phyloP scores from a whole-genome alignment of 2,329 filamentous ascomycete genomes.

The Sporothrix variecibatus region DNA sequence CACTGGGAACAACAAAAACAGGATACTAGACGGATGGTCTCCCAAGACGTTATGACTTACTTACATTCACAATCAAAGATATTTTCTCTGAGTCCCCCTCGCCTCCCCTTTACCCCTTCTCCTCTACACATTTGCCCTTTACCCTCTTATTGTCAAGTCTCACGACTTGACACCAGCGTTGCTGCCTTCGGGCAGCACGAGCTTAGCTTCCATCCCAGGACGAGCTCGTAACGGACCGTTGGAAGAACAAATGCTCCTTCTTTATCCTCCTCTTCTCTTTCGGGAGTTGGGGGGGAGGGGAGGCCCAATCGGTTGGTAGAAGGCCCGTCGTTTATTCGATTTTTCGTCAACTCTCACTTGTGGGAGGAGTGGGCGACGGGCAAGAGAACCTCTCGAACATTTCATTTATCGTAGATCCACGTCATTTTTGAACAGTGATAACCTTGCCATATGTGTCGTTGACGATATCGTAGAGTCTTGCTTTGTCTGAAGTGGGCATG shows the following conservation, averaged over 20 bases:
- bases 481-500: neutral
- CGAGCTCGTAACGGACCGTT: conserved; percentile 81
- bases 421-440: neutral
- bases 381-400: conserved; percentile 47
- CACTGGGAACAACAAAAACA: neutral
- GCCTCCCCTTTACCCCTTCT: neutral
- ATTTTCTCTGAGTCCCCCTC: conserved; percentile 2
- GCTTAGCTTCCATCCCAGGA: conserved; percentile 66
- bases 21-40: conserved; percentile 8
- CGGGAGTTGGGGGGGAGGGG: neutral
- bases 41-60: conserved; percentile 12
- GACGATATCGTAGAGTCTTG: neutral
- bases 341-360: conserved; percentile 34
- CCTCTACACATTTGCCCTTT: neutral
- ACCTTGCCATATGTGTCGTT: neutral
- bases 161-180: conserved; percentile 58
- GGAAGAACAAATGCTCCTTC: conserved; percentile 57
- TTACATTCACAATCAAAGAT: conserved; percentile 24
- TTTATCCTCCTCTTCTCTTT: neutral
- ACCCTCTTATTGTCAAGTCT: neutral
- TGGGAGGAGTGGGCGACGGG: conserved; percentile 41
- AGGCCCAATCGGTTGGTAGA: conserved; percentile 39
- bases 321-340: conserved; percentile 41
- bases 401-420: neutral
- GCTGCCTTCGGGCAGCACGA: conserved; percentile 74